Conservation (phyloP, 169 alveolate genomes). For the Cryptosporidium muris region DNA sequence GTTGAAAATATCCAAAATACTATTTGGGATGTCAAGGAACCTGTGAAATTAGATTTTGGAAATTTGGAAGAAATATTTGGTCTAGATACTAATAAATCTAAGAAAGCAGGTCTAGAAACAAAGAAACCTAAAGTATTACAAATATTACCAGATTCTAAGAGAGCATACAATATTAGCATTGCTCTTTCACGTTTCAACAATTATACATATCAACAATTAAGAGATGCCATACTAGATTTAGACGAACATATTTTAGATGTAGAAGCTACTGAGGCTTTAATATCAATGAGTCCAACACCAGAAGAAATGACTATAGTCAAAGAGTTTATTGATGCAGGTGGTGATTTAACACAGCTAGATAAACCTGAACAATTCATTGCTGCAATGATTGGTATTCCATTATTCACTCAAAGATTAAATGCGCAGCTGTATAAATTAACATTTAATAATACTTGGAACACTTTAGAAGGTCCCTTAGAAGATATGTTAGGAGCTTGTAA, state of each 20-base stretch:
- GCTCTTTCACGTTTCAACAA: constrained; percentile 88
- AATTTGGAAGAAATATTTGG: constrained; percentile 80
- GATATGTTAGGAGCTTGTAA: constrained; percentile 82
- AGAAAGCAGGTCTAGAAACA: constrained; percentile 79
- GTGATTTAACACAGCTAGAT: constrained; percentile 85
- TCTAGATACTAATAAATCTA: constrained; percentile 79
- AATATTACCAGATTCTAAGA: constrained; percentile 88
- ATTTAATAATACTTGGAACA: constrained; percentile 83
- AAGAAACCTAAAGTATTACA: constrained; percentile 80
- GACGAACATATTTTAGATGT: constrained; percentile 79
- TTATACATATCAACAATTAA: constrained; percentile 85
- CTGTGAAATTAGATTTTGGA: constrained; percentile 72
- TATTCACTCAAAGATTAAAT: constrained; percentile 84
- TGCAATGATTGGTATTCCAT: constrained; percentile 86
- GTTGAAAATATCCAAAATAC: constrained; percentile 87
- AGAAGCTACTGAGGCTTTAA: constrained; percentile 88
- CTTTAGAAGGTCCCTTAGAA: constrained; percentile 81
- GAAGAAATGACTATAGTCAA: constrained; percentile 86
- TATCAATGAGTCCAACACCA: constrained; percentile 84
- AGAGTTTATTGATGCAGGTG: constrained; percentile 86
- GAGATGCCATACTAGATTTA: constrained; percentile 87
- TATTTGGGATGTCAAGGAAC: constrained; percentile 75
- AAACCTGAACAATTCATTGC: constrained; percentile 91
- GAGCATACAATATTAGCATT: constrained; percentile 89
- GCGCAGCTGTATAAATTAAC: constrained; percentile 84